A percentile compares a stretch with the other conserved stretches of the same genome.
Evolutionary conservation across 805 yeast species (phyloP).

Genomic region (Teunomyces kruisii): DNA sequence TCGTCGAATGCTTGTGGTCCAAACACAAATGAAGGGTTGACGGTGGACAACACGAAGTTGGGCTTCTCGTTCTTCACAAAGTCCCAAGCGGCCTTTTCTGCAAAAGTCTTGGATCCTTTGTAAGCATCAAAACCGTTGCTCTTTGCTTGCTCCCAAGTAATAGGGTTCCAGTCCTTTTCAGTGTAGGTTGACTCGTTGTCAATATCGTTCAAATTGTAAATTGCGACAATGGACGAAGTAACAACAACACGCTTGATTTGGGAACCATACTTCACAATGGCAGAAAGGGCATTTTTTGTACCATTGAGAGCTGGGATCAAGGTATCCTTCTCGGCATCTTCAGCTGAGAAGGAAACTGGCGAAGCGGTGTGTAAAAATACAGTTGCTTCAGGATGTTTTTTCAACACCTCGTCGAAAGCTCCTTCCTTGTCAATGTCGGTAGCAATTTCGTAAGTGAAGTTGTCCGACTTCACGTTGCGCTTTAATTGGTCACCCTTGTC

Average conservation of each 20-base stretch:
- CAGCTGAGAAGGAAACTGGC: conserved; percentile 48
- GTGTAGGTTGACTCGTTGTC: conserved; percentile 1
- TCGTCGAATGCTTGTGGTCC: conserved; percentile 23
- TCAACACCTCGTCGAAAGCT: conserved; percentile 47
- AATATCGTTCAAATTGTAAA: conserved; percentile 27
- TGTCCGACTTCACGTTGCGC: conserved; percentile 11
- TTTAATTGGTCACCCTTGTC: conserved; percentile 19
- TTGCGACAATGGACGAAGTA: conserved; percentile 56
- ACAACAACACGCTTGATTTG: conserved; percentile 44
- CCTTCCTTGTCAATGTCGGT: conserved; percentile 45
- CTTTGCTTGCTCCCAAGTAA: conserved; percentile 16
- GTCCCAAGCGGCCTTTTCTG: conserved; percentile 18
- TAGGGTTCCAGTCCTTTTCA: conserved; percentile 16
- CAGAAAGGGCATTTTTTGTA: conserved; percentile 50
- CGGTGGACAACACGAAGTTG: conserved; percentile 6
- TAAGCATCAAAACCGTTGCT: conserved; percentile 9
- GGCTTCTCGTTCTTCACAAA: conserved; percentile 9
- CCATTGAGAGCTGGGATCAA: conserved; percentile 58
- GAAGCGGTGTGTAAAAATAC: conserved; percentile 64
- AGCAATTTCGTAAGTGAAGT: conserved; percentile 43
- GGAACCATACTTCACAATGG: conserved; percentile 45
- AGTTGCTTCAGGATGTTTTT: conserved; percentile 48
- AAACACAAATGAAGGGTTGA: conserved; percentile 21
- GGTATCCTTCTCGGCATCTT: conserved; percentile 49
- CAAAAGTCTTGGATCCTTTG: conserved; percentile 12